phyloP scores from a whole-genome alignment of 306 rosid genomes.

The Cucurbita ficifolia region DNA sequence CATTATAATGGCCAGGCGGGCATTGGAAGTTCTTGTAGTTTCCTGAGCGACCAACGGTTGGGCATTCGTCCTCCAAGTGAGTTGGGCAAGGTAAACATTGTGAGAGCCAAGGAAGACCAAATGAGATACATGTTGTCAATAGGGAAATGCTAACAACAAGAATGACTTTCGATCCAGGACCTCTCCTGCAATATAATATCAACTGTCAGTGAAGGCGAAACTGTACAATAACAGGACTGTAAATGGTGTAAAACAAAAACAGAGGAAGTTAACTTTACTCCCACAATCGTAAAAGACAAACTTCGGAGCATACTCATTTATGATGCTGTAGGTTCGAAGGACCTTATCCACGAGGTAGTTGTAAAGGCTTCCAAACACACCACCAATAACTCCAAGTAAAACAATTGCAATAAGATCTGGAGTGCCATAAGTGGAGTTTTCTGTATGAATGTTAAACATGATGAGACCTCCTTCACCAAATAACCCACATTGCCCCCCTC shows the following conservation, averaged over 20 bases:
- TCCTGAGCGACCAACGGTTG: conserved; percentile 43
- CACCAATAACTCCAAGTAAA: conserved; percentile 54
- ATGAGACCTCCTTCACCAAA: conserved; percentile 79
- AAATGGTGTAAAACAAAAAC: neutral
- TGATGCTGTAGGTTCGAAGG: conserved; percentile 54
- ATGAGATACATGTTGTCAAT: conserved; percentile 50
- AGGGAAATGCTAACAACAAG: conserved; percentile 44
- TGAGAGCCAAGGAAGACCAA: conserved; percentile 63
- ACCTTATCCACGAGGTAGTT: conserved; percentile 68
- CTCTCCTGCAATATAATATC: conserved; percentile 46
- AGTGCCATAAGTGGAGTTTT: conserved; percentile 22
- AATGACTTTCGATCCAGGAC: conserved; percentile 37
- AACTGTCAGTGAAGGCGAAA: conserved; percentile 17
- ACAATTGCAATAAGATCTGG: conserved; percentile 47
- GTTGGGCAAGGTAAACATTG: conserved; percentile 58
- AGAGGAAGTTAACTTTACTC: neutral
- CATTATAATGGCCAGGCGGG: conserved; percentile 56
- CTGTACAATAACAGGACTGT: neutral
- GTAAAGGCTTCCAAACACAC: conserved; percentile 61
- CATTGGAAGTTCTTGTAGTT: conserved; percentile 63
- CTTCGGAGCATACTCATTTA: conserved; percentile 58
- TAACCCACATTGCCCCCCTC: conserved; percentile 46
- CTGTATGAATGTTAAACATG: conserved; percentile 50
- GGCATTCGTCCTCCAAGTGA: conserved; percentile 34
- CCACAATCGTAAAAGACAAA: neutral